phyloP scores from a whole-genome alignment of 176 grass and related monocot genomes.

The Rhynchospora tenuis region DNA sequence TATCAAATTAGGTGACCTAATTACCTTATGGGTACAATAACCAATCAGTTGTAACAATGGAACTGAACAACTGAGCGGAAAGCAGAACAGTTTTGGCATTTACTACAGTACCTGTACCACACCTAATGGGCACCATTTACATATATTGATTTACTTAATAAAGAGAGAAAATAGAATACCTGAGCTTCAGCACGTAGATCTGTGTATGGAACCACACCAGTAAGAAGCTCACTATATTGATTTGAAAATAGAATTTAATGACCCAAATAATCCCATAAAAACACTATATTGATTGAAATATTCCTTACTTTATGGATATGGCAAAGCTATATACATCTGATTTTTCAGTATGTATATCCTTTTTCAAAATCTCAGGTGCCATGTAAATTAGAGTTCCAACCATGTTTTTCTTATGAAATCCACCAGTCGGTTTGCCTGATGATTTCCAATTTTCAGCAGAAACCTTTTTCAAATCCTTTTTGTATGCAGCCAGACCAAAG shows the following conservation, averaged over 20 bases:
- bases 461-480: slow-evolving; percentile 85
- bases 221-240: slow-evolving; percentile 85
- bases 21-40: background rate
- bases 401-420: slow-evolving; percentile 97
- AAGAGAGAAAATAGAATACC: slow-evolving; percentile 32
- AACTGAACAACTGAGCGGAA: background rate
- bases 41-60: background rate
- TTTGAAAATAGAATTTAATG: slow-evolving; percentile 12
- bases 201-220: slow-evolving; percentile 91
- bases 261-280: background rate
- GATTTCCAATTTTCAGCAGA: slow-evolving; percentile 94
- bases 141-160: background rate
- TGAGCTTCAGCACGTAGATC: slow-evolving; percentile 94
- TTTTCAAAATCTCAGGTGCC: slow-evolving; percentile 97
- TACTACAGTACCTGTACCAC: background rate
- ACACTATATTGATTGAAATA: slow-evolving; percentile 10
- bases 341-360: slow-evolving; percentile 86
- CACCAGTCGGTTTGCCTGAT: slow-evolving; percentile 90
- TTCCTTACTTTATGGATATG: slow-evolving; percentile 91
- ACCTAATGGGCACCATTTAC: background rate
- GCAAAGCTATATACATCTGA: slow-evolving; percentile 95
- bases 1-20: background rate
- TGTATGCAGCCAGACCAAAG: slow-evolving; percentile 87
- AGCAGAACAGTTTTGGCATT: background rate
- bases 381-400: slow-evolving; percentile 97